Percentiles rank a stretch among this genome's conserved stretches.
Conservation (phyloP, 192 early-diverging fungal genomes). For the Coemansia biformis region DNA sequence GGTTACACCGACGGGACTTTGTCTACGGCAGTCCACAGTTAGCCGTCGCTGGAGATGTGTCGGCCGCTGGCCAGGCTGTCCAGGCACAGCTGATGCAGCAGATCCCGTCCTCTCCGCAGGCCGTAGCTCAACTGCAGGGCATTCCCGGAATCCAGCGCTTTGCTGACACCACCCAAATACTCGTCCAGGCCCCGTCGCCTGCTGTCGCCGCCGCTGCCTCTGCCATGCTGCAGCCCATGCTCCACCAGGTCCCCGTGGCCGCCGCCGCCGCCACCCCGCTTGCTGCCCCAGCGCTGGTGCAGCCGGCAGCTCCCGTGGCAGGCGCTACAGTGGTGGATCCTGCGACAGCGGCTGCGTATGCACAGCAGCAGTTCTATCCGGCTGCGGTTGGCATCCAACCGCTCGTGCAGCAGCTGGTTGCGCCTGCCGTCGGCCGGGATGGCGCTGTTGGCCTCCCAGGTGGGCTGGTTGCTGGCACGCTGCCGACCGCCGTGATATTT, state of each 20-base stretch:
- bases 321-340: slow-evolving; percentile 5
- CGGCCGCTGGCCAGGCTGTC: background rate
- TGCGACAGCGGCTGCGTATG: slow-evolving; percentile 11
- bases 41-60: slow-evolving; percentile 14
- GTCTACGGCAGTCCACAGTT: slow-evolving; percentile 20
- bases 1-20: slow-evolving; percentile 16
- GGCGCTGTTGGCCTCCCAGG: background rate
- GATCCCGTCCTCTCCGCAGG: slow-evolving; percentile 4
- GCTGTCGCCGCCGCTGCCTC: slow-evolving; percentile 11
- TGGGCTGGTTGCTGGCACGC: background rate
- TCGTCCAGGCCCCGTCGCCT: slow-evolving; percentile 23
- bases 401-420: slow-evolving; percentile 6
- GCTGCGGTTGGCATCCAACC: slow-evolving; percentile 14
- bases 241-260: background rate
- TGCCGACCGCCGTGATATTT: slow-evolving; percentile 5
- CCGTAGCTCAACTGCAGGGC: background rate
- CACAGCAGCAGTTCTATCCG: slow-evolving; percentile 37
- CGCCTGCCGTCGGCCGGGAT: background rate
- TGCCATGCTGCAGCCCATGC: background rate
- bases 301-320: slow-evolving; percentile 1
- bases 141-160: slow-evolving; percentile 13
- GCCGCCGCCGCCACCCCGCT: slow-evolving; percentile 7
- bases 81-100: slow-evolving; percentile 1
- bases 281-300: background rate
- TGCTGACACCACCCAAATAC: slow-evolving; percentile 24